Evolutionary conservation across 331 rosid species (phyloP), one percentile per base, ranked within the genome.

Genomic region (Phaseolus coccineus): DNA sequence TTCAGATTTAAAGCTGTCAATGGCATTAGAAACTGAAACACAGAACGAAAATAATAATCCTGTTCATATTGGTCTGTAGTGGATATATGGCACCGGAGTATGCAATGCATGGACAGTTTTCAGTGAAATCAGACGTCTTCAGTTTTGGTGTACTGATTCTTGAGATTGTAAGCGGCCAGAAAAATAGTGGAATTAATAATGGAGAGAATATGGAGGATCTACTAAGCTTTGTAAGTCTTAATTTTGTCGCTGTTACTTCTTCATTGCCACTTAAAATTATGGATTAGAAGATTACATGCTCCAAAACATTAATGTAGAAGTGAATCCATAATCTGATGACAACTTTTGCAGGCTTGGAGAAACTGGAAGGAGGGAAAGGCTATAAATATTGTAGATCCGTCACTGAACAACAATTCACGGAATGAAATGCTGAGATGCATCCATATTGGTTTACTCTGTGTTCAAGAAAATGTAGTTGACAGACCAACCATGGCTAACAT

Each of bases 401-500:
- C 6, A 35, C 8, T 64, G 3, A 35, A 16, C 0, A 1, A 35
- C 28, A 14, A 48, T 9, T 35, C 48, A 1, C 14, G 10, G 19
- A 9, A 37, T 64, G 70, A 64, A 64, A 64, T 8, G 3, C 8
- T 64, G 70, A 64, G 70, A 64, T 64, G 70, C 44, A 64, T 64
- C 12, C 70, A 64, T 28, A 64, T 64, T 16, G 70, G 48, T 15
- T 63, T 63, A 35, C 69, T 63, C 0, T 87, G 95, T 77, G 90
- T 86, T 42, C 91, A 90, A 83, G 91, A 85, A 79, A 75, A 69
- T 11, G 30, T 56, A 28, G 71, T 13, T 8, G 67, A 75, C 5
- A 87, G 89, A 69, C 93, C 89, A 79, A 83, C 83, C 11, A 81
- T 88, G 91, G 62, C 73, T 35, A 3, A 76, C 0, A 63, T 63